These are phyloP conservation scores for Heteromeles arbutifolia DNA, from an alignment of 306 rosid species.

Conservation along the genomic window DNA sequence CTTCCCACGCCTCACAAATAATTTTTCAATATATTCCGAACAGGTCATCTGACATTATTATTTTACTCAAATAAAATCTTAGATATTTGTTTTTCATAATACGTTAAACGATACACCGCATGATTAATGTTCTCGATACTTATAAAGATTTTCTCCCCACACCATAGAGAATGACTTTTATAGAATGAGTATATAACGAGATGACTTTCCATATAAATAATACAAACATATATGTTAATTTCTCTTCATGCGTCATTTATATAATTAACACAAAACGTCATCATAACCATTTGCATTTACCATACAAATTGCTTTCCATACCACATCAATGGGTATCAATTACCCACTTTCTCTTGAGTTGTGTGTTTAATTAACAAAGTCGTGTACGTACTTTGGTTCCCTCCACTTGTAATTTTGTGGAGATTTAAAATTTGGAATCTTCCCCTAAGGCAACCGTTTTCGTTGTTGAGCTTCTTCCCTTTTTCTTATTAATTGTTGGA, in stretches of 20 bases:
- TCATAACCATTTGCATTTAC: fast-evolving
- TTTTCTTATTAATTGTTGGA: neutral
- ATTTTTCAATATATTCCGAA: neutral
- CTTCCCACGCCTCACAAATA: neutral
- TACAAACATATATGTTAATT: neutral
- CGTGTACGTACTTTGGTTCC: neutral
- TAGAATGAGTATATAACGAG: too few relatives aligned
- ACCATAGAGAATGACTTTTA: too few relatives aligned
- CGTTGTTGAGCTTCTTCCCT: neutral
- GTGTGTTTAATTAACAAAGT: neutral
- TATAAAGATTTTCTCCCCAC: too few relatives aligned
- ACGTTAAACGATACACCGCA: too few relatives aligned
- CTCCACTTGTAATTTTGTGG: neutral
- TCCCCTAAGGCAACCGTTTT: neutral
- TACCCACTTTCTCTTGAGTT: neutral
- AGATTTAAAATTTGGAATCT: neutral
- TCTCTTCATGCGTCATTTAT: too few relatives aligned
- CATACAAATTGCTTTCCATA: too few relatives aligned
- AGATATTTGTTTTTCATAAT: too few relatives aligned
- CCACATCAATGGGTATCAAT: neutral
- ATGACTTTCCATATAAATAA: too few relatives aligned
- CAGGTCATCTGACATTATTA: too few relatives aligned
- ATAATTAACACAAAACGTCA: neutral
- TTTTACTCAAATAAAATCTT: too few relatives aligned
- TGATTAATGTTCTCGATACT: too few relatives aligned